These are phyloP conservation scores for Aspergillus heteromorphus DNA, from an alignment of 495 filamentous ascomycete species.

Conservation along the genomic window DNA sequence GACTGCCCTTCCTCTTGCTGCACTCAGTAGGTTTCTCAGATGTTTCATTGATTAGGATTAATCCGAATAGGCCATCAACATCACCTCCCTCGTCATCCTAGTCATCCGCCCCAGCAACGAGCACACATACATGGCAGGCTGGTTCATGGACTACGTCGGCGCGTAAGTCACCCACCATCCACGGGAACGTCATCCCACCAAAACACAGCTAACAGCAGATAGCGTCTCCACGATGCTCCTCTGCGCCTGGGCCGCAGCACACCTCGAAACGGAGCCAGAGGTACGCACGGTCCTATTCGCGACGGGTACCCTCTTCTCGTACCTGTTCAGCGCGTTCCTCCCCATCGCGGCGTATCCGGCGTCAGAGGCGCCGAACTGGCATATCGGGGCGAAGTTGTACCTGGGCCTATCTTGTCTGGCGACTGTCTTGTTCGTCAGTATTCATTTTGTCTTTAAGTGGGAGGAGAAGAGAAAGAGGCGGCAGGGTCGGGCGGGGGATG, in stretches of 20 bases:
- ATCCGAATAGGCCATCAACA: constrained; percentile 4
- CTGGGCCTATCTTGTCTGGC: constrained; percentile 8
- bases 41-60: neutral
- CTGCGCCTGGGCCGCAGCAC: constrained; percentile 14
- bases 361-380: constrained; percentile 12
- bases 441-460: constrained; percentile 5
- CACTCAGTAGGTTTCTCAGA: constrained; percentile 4
- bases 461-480: neutral
- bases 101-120: constrained; percentile 7
- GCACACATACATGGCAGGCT: constrained; percentile 12
- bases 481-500: neutral
- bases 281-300: constrained; percentile 18
- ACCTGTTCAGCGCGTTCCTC: constrained; percentile 12
- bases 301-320: constrained; percentile 13
- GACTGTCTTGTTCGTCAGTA: constrained; percentile 5
- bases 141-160: constrained; percentile 13
- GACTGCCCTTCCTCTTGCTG: constrained; percentile 12
- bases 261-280: constrained; percentile 14
- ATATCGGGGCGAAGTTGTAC: constrained; percentile 12
- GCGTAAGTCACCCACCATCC: constrained; percentile 7
- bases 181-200: neutral
- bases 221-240: constrained; percentile 17
- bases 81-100: constrained; percentile 12
- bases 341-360: constrained; percentile 13
- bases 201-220: neutral